Evolutionary conservation across 108 stramenopile genomes (phyloP).

Genomic region (Seminavis robusta): DNA sequence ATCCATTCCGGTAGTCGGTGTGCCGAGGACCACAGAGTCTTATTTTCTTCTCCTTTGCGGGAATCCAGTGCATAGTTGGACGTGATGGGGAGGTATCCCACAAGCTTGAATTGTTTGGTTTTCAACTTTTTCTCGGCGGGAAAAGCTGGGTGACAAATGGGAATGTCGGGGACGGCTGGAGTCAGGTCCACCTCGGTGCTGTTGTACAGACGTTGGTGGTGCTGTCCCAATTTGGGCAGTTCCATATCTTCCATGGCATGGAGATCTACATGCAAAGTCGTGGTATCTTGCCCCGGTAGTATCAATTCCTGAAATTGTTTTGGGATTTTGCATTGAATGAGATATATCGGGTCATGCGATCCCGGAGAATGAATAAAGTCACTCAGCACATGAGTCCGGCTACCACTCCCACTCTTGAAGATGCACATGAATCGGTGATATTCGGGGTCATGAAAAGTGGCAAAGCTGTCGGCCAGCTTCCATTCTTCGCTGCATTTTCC

Average conservation of each 20-base stretch:
- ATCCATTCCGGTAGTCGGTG: slow-evolving; percentile 1
- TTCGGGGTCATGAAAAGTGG: background rate
- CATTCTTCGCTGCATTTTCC: slow-evolving; percentile 6
- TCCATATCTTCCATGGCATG: slow-evolving; percentile 5
- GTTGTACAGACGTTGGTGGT: too few relatives aligned
- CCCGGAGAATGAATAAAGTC: background rate
- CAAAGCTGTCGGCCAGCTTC: slow-evolving; percentile 5
- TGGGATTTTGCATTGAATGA: slow-evolving; percentile 2
- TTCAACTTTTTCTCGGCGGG: background rate
- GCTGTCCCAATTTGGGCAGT: background rate
- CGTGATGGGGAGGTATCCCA: background rate
- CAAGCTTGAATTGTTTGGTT: background rate
- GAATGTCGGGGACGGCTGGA: background rate
- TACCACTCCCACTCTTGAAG: background rate
- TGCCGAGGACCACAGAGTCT: background rate
- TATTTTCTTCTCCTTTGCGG: background rate
- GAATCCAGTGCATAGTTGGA: slow-evolving; percentile 3
- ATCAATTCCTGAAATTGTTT: background rate
- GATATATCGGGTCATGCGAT: background rate
- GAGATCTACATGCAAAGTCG: slow-evolving; percentile 1
- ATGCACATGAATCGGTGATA: slow-evolving; percentile 9
- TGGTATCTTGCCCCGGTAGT: background rate
- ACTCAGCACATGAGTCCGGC: slow-evolving; percentile 1
- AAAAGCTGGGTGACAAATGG: background rate
- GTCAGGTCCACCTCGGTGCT: background rate